Conservation (phyloP, 306 rosid species). For the Senna tora region DNA sequence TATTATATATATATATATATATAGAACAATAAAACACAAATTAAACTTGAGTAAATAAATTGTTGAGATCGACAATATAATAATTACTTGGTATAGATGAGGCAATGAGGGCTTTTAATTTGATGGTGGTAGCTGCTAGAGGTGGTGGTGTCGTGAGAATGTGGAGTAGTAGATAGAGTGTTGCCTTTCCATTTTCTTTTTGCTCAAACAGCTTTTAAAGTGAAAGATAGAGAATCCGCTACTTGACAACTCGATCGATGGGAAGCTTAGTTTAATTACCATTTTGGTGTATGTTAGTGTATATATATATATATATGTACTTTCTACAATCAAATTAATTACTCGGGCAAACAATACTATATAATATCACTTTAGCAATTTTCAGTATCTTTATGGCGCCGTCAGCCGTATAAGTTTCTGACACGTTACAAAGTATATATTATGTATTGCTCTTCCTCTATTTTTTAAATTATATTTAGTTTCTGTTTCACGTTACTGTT, state of each 20-base stretch:
- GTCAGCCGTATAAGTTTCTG: constrained; percentile 42
- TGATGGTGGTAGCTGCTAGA: too few species aligned
- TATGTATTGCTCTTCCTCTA: not conserved
- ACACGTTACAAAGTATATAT: constrained; percentile 43
- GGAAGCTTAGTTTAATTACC: not conserved
- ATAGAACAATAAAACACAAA: not conserved
- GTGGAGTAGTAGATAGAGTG: too few species aligned
- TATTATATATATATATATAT: too few species aligned
- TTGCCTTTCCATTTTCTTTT: constrained; percentile 28
- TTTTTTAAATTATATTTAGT: not conserved
- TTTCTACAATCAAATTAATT: constrained; percentile 24
- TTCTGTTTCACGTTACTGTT: constrained; percentile 3
- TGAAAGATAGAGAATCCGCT: constrained; percentile 14
- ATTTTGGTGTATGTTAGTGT: not conserved
- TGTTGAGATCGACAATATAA: constrained; percentile 18
- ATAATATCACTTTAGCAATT: constrained; percentile 2
- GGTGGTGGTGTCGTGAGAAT: not conserved
- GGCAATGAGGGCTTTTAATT: constrained; percentile 4
- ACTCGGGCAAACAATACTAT: constrained; percentile 24
- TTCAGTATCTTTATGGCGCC: constrained; percentile 41
- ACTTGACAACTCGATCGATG: too few species aligned
- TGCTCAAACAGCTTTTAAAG: constrained; percentile 21
- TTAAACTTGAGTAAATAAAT: not conserved
- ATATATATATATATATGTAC: constrained; percentile 1
- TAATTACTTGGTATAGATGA: constrained; percentile 40